Conservation (phyloP, 1,139 yeast genomes). For the Diutina siamensis region DNA sequence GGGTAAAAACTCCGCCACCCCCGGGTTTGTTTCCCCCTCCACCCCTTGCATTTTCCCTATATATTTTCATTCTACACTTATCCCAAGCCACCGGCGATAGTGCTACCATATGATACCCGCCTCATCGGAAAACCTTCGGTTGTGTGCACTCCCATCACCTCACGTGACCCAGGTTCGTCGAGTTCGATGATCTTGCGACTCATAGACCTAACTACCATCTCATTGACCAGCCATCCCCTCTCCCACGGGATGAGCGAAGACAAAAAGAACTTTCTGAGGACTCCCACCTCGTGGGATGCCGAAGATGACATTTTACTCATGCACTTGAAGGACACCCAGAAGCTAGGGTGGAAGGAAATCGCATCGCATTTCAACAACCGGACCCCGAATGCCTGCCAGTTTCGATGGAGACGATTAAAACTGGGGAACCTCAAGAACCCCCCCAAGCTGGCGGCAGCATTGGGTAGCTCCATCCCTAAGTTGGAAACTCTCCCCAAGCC, state of each 20-base stretch:
- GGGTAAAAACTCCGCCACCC: too few relatives aligned
- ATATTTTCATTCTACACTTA: too few relatives aligned
- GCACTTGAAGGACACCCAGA: slow-evolving; percentile 60
- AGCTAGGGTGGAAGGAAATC: slow-evolving; percentile 70
- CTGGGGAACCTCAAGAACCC: slow-evolving; percentile 51
- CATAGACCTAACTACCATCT: neutral
- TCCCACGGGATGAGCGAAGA: slow-evolving; percentile 1
- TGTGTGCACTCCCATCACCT: neutral
- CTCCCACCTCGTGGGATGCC: slow-evolving; percentile 70
- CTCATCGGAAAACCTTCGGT: too few relatives aligned
- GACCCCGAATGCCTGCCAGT: slow-evolving; percentile 72
- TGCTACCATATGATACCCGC: neutral
- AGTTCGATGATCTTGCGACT: neutral
- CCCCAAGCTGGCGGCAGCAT: slow-evolving; percentile 32
- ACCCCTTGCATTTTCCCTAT: too few relatives aligned
- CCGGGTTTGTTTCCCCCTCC: too few relatives aligned
- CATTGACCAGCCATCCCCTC: neutral
- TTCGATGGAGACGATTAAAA: slow-evolving; percentile 65
- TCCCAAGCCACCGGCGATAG: neutral
- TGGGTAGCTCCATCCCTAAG: slow-evolving; percentile 6
- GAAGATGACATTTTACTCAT: slow-evolving; percentile 57
- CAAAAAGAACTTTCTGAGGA: slow-evolving; percentile 21
- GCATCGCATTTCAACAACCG: slow-evolving; percentile 55
- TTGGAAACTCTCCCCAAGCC: neutral
- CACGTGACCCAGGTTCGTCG: neutral